These are phyloP conservation scores for Triticum dicoccoides DNA, from an alignment of 176 grass and related monocot genomes.

Conservation along the genomic window DNA sequence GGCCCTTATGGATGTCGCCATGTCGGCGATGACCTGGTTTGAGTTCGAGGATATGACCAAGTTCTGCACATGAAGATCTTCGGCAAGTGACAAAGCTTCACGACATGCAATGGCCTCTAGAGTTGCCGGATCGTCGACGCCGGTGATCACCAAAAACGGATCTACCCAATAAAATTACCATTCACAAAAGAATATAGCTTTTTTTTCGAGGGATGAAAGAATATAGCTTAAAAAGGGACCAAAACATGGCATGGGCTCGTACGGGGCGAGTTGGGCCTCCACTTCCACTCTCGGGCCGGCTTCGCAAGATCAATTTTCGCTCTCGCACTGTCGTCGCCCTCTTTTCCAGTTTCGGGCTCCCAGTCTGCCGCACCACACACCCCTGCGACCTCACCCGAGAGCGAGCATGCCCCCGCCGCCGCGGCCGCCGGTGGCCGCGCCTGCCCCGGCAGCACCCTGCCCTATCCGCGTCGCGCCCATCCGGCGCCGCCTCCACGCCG, in stretches of 20 bases:
- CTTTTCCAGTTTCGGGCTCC: neutral
- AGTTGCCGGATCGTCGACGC: too few species aligned
- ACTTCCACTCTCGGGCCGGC: neutral
- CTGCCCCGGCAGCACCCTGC: neutral
- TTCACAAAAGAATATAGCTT: too few species aligned
- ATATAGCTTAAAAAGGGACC: too few species aligned
- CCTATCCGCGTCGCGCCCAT: neutral
- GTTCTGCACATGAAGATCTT: too few species aligned
- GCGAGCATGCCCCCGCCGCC: slow-evolving; percentile 21
- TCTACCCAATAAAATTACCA: too few species aligned
- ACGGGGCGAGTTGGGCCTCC: neutral
- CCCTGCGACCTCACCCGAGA: neutral
- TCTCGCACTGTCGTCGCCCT: neutral
- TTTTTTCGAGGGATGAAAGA: too few species aligned
- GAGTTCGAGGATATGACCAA: too few species aligned
- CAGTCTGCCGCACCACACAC: neutral
- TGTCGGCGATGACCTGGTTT: too few species aligned
- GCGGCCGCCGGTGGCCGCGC: neutral
- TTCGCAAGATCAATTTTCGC: neutral
- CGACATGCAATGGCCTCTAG: too few species aligned
- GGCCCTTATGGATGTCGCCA: too few species aligned
- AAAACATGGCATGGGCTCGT: neutral
- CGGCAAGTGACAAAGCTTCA: too few species aligned
- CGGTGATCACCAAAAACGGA: too few species aligned
- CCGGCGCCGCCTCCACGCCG: neutral